Base-by-base conservation (phyloP, 768 basidiomycete genomes). In the Multifurca ochricompacta region DNA sequence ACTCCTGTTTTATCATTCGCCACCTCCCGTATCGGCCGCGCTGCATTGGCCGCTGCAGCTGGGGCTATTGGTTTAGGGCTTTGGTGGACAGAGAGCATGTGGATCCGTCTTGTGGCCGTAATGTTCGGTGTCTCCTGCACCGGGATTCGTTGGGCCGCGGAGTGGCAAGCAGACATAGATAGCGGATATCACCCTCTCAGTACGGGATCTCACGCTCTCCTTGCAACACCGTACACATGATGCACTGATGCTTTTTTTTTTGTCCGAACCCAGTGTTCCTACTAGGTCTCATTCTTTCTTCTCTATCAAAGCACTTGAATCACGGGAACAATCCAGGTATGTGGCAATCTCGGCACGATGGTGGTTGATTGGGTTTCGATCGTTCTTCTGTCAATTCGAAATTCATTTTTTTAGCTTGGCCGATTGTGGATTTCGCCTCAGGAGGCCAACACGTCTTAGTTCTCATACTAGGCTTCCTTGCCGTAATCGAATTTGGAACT, bases 301-400 rank as follows among this genome's bases (percentile, higher is more conserved):
- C 84, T 1, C 59, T 91, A 16, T 74, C 82, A 18, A 94, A 93
- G 65, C 85, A 86, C 59, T 73, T 79, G 13, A 90, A 91, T 63
- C 77, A 88, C 63, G 81, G 83, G 0, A 91, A 87, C 59, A 91
- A 91, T 62, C 90, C 89, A 59, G 72, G 86, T 85, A 65, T 10
- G 65, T 18, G 31, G 13, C 44, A 30, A 13, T 13, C 27, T 45
- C 21, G 27, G 23, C 16, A 51, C 23, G 27, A 32, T 10, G 42
- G 14, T n/a, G 16, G 4, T 7, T 47, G 21, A 55, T 35, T 31
- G 52, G 40, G 14, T 30, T 35, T 35, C 47, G 25, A 36, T 30
- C 16, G 28, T 6, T 30, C 16, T 18, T 6, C 10, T 14, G 44
- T 39, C 21, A n/a, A 47, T 28, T 32, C 39, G 14, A 37, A 8